A percentile compares a stretch with the other conserved stretches of the same genome.
phyloP scores from a whole-genome alignment of 2,329 filamentous ascomycete genomes.

The Ophiostoma populinum region DNA sequence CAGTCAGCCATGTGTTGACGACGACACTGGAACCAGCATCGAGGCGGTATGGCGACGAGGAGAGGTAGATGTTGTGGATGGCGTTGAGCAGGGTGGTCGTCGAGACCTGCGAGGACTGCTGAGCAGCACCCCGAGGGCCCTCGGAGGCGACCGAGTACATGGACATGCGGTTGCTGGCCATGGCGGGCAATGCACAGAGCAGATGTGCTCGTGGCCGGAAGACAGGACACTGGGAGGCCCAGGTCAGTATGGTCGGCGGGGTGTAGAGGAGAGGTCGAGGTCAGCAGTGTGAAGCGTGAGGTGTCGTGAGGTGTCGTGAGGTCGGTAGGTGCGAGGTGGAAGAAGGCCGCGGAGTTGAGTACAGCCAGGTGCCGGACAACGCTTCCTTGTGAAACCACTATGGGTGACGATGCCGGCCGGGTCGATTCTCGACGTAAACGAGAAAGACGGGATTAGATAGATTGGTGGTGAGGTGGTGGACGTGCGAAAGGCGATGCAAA shows the following conservation, averaged over 20 bases:
- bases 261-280: conserved; percentile 12
- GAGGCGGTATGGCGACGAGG: conserved; percentile 65
- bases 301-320: neutral
- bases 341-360: no score
- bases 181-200: conserved; percentile 18
- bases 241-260: no score
- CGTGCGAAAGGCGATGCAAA: neutral
- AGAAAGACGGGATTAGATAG: no score
- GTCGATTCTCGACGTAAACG: no score
- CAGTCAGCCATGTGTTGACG: conserved; percentile 90
- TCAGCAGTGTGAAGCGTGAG: neutral
- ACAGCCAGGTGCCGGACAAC: no score
- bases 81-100: conserved; percentile 87
- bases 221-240: conserved; percentile 1
- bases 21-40: conserved; percentile 84
- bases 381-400: no score
- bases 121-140: conserved; percentile 38
- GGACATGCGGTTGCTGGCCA: conserved; percentile 46
- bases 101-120: conserved; percentile 65
- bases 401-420: no score
- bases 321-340: no score
- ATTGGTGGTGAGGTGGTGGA: conserved; percentile 6
- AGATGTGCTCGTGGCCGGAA: conserved; percentile 3
- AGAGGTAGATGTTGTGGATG: conserved; percentile 74
- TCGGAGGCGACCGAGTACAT: conserved; percentile 53